Conservation (phyloP, 345 rosid genomes). For the Excoecaria agallocha region DNA sequence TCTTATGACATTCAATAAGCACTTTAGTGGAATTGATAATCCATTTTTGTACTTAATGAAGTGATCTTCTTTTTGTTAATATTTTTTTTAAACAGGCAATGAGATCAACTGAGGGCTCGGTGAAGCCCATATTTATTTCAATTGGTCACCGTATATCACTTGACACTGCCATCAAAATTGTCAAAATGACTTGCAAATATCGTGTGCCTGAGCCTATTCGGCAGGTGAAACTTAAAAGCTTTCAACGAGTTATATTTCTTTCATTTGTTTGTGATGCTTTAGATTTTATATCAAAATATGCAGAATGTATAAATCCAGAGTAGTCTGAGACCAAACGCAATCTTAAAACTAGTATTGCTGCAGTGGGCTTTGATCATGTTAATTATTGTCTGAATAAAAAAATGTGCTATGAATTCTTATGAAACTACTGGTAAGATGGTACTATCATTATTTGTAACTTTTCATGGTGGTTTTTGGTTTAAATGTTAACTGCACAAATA, state of each 20-base stretch:
- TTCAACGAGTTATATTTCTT: background rate
- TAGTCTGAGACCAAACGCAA: background rate
- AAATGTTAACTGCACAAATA: background rate
- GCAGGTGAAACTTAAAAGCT: constrained; percentile 48
- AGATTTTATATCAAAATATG: background rate
- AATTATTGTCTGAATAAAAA: background rate
- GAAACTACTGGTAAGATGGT: background rate
- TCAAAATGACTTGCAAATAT: constrained; percentile 65
- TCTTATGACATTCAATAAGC: background rate
- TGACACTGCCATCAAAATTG: constrained; percentile 55
- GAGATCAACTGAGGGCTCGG: constrained; percentile 49
- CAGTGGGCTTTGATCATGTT: background rate
- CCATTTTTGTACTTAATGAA: background rate
- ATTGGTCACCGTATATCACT: constrained; percentile 80
- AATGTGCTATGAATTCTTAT: background rate
- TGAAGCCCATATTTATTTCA: constrained; percentile 75
- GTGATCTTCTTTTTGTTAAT: background rate
- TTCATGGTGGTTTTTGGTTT: background rate
- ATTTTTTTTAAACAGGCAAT: constrained; percentile 47
- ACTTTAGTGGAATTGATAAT: background rate
- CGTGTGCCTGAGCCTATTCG: constrained; percentile 90
- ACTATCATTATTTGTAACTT: background rate
- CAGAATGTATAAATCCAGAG: background rate
- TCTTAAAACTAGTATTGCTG: background rate
- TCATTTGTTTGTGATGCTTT: background rate